Evolutionary conservation across 2,329 filamentous ascomycete genomes (phyloP).

Genomic region (Chalaropsis ovoidea): DNA sequence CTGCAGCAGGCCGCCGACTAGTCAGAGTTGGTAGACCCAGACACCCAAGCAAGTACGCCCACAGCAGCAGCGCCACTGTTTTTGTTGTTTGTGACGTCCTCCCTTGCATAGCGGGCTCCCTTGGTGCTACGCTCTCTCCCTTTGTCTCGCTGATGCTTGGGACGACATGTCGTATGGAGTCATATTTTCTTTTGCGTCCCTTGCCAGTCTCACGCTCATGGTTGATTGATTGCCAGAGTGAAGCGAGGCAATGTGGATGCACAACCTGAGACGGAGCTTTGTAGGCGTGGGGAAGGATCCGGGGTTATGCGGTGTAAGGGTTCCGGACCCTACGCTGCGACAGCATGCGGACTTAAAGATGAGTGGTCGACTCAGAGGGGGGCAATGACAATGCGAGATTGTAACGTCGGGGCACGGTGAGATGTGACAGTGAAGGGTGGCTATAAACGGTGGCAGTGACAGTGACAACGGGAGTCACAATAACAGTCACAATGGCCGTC

Average conservation of each 20-base stretch:
- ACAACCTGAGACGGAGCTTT: neutral
- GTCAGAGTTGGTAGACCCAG: neutral
- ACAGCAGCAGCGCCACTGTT: neutral
- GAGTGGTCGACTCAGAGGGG: no score
- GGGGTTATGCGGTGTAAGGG: neutral
- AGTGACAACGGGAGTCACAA: slow-evolving; percentile 5
- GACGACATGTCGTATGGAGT: neutral
- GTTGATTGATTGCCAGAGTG: neutral
- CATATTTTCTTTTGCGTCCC: neutral
- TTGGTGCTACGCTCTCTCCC: neutral
- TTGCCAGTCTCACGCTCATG: neutral
- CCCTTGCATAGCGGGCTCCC: slow-evolving; percentile 6
- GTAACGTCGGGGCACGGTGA: neutral
- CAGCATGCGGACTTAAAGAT: neutral
- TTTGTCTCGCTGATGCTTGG: neutral
- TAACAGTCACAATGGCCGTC: no score
- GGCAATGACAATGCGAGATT: neutral
- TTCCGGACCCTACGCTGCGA: neutral
- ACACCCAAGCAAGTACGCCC: no score
- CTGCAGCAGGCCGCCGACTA: neutral
- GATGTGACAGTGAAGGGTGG: no score
- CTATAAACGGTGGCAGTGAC: neutral
- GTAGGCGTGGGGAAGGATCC: no score
- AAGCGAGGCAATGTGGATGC: neutral
- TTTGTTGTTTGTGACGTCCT: slow-evolving; percentile 4